Evolutionary conservation across 495 filamentous ascomycete genomes (phyloP), one percentile per base, ranked within the genome.

Genomic region (Acidomyces sp.): DNA sequence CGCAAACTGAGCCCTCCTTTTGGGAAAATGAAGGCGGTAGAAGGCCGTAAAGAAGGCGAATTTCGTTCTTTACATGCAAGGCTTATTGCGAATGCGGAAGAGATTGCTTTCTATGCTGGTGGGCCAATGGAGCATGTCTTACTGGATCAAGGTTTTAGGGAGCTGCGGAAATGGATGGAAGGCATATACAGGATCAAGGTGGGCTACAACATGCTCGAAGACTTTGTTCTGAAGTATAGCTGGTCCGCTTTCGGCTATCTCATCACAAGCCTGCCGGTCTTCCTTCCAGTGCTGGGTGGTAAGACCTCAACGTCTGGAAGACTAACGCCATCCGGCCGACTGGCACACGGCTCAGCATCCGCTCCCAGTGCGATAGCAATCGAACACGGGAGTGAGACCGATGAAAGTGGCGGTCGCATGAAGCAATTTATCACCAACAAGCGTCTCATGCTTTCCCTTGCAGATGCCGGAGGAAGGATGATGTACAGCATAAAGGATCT

Each of bases 401-500:
- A 42, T 9, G n/a, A 16, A n/a, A 34, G 93, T 56, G 73, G 78
- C 24, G 70, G 72, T 41, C 81, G 92, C 22, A 96, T 95, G 88
- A 86, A 88, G 64, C 79, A 88, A n/a, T 99, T 99, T 61, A 93
- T 99, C 62, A 95, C 90, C 12, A 99, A 99, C 61, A 95, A 96
- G 60, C 80, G 92, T 1, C 73, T 99, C 39, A 96, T 99, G 92
- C 73, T 99, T 20, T 95, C 90, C 15, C 71, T 96, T 12, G 92
- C 92, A 3, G 92, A 99, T 59, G 92, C 92, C 6, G 92, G 92
- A 39, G 86, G 87, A 16, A 72, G 92, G 25, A 90, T 99, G 80
- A 99, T 99, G 92, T 96, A 96, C 64, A 85, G 79, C 48, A 87
- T 99, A 64, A 99, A 99, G 64, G 92, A 99, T 52, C 80, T 99